phyloP scores from a whole-genome alignment of 1,284 basidiomycete genomes.

The Ganoderma boninense region DNA sequence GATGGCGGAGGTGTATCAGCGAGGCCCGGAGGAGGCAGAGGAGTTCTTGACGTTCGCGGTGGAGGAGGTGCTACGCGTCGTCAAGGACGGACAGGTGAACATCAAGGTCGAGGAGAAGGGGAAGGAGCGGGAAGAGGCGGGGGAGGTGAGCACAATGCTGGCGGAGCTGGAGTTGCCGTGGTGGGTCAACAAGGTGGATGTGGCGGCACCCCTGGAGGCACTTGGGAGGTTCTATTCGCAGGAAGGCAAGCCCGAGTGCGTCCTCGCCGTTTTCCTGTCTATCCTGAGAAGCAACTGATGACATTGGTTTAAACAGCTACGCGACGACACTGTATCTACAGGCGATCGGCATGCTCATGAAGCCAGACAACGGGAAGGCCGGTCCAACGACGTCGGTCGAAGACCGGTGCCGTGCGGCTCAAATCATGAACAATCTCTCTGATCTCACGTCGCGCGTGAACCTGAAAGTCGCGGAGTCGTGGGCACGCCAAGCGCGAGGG shows the following conservation, averaged over 20 bases:
- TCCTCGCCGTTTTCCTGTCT: conserved; percentile 25
- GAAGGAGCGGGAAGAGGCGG: conserved; percentile 22
- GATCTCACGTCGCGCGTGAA: conserved; percentile 61
- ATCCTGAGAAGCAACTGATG: background rate
- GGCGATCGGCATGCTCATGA: conserved; percentile 71
- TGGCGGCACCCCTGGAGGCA: conserved; percentile 75
- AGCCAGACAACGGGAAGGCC: conserved; percentile 49
- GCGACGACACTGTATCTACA: conserved; percentile 74
- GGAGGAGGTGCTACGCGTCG: conserved; percentile 57
- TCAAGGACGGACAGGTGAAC: conserved; percentile 27
- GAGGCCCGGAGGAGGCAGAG: conserved; percentile 59
- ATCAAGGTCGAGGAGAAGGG: conserved; percentile 18
- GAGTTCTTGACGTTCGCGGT: conserved; percentile 70
- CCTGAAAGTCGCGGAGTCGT: conserved; percentile 64
- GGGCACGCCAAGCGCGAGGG: conserved; percentile 64
- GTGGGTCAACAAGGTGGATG: conserved; percentile 69
- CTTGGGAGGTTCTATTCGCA: conserved; percentile 70
- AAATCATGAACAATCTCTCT: conserved; percentile 74
- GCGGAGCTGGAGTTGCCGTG: conserved; percentile 64
- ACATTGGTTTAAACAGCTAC: conserved; percentile 51
- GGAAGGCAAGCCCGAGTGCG: conserved; percentile 68
- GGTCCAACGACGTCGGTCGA: conserved; percentile 46
- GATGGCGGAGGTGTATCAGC: conserved; percentile 51
- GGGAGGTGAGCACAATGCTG: conserved; percentile 43
- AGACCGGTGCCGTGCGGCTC: conserved; percentile 72